Base-by-base conservation (phyloP, 2,329 filamentous ascomycete species). In the Myrmaecium sp. region DNA sequence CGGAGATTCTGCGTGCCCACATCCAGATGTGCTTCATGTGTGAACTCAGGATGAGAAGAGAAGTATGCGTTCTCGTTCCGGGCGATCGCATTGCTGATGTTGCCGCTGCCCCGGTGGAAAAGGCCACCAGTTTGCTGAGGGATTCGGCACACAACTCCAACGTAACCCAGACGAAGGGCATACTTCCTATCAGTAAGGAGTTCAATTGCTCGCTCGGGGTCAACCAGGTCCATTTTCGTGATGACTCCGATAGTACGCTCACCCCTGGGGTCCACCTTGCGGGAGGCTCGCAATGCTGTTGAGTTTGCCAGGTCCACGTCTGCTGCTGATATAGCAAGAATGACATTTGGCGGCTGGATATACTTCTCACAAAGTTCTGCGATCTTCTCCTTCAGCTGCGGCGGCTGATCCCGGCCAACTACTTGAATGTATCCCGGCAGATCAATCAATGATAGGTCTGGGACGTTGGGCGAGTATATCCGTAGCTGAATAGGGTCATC, bases 211-310 rank as follows among this genome's bases (percentile, higher is more conserved):
- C 86, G 72, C 5, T 62, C 59, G 3, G 89, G 66, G 39, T 95
- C 86, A 5, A 98, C 84, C 13, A 98, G 64, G 43, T 98, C 89
- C 86, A 98, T 94, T 58, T 98, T 98, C 3, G 89, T 98, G 21
- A 98, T 75, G n/a, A 98, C 89, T 23, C 89, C 89, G 44, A 98
- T 98, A 0, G 89, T 98, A 34, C 89, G 69, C 55, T 98, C 89
- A 29, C 89, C 89, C 33, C 89, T 67, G 2, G 89, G 89, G 43
- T 98, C 89, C 15, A 95, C 84, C 39, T 86, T 69, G 35, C 89
- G 69, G 38, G 84, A 93, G 11, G 89, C 83, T 39, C 84, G 67
- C 14, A 98, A 56, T 5, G 89, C 84, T 5, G 89, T 89, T 2
- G 89, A 98, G 51, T 98, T 98, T 13, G 89, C 89, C 30, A 98